Evolutionary conservation across 2,329 filamentous ascomycete genomes (phyloP).

Genomic region (Ophiocordyceps camponoti-leonardi): DNA sequence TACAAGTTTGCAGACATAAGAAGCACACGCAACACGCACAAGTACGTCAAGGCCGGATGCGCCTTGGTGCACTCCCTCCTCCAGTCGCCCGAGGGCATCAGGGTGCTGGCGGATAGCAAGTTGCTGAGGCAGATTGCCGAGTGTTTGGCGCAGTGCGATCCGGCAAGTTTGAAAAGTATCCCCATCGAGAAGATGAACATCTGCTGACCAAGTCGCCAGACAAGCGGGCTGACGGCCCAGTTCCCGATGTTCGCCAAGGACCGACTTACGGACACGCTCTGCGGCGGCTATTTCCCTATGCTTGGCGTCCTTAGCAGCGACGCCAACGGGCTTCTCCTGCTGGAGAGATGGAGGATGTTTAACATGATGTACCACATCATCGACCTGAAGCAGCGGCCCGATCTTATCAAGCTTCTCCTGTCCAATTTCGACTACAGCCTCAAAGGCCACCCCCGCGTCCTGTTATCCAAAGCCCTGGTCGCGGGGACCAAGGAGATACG

Average conservation of each 20-base stretch:
- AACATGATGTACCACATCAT: conserved; percentile 99
- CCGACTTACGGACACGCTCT: conserved; percentile 71
- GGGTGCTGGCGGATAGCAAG: conserved; percentile 82
- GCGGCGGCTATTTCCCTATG: conserved; percentile 86
- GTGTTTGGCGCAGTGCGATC: conserved; percentile 87
- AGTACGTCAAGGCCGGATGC: conserved; percentile 82
- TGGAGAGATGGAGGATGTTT: conserved; percentile 94
- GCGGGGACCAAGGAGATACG: conserved; percentile 82
- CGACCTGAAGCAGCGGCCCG: conserved; percentile 76
- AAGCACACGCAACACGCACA: conserved; percentile 84
- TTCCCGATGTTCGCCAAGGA: conserved; percentile 80
- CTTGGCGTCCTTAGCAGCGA: conserved; percentile 76
- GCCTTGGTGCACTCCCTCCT: conserved; percentile 73
- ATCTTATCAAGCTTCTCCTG: conserved; percentile 76
- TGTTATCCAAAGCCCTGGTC: conserved; percentile 86
- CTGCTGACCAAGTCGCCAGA: conserved; percentile 21
- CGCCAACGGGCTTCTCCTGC: conserved; percentile 65
- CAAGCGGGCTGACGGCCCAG: conserved; percentile 59
- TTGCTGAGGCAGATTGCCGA: conserved; percentile 85
- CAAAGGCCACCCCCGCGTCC: conserved; percentile 75
- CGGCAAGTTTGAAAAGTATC: conserved; percentile 34
- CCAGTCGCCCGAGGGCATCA: conserved; percentile 68
- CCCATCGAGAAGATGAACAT: conserved; percentile 2
- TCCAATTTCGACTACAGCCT: conserved; percentile 85
- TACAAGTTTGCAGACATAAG: conserved; percentile 82